Percentiles rank a stretch among this genome's conserved stretches.
phyloP scores from a whole-genome alignment of 1,284 basidiomycete species.

The Neolentinus lepideus region DNA sequence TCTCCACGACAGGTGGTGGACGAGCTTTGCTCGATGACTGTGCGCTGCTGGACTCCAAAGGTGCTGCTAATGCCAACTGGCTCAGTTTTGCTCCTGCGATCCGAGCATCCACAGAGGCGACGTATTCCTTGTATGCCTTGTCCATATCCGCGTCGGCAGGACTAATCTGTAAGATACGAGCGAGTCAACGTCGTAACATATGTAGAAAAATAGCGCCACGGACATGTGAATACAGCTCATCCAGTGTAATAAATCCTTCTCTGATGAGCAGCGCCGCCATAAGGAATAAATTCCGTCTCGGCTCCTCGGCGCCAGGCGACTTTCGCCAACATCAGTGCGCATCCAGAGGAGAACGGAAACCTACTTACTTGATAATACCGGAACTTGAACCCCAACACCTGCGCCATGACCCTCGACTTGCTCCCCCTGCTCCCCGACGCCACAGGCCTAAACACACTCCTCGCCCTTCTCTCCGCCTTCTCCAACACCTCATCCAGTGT shows the following conservation, averaged over 20 bases:
- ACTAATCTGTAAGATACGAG: slow-evolving; percentile 43
- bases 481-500: slow-evolving; percentile 57
- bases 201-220: slow-evolving; percentile 14
- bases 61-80: slow-evolving; percentile 84
- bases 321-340: slow-evolving; percentile 24
- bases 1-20: slow-evolving; percentile 11
- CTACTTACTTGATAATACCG: slow-evolving; percentile 73
- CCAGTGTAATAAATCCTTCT: slow-evolving; percentile 78
- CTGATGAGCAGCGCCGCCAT: slow-evolving; percentile 86
- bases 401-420: slow-evolving; percentile 68
- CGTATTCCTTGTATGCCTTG: slow-evolving; percentile 59
- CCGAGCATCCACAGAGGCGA: slow-evolving; percentile 56
- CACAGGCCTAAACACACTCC: slow-evolving; percentile 14
- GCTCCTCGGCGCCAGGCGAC: slow-evolving; percentile 46
- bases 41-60: slow-evolving; percentile 55
- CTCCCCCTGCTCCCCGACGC: slow-evolving; percentile 14
- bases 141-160: slow-evolving; percentile 76
- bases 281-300: slow-evolving; percentile 73
- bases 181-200: slow-evolving; percentile 2
- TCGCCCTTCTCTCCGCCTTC: slow-evolving; percentile 34
- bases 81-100: slow-evolving; percentile 68
- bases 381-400: slow-evolving; percentile 96
- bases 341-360: background rate
- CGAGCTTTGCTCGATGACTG: slow-evolving; percentile 18
- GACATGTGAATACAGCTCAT: slow-evolving; percentile 86